Base-by-base conservation (phyloP, 148 eudicot species). In the Silene uniflora region DNA sequence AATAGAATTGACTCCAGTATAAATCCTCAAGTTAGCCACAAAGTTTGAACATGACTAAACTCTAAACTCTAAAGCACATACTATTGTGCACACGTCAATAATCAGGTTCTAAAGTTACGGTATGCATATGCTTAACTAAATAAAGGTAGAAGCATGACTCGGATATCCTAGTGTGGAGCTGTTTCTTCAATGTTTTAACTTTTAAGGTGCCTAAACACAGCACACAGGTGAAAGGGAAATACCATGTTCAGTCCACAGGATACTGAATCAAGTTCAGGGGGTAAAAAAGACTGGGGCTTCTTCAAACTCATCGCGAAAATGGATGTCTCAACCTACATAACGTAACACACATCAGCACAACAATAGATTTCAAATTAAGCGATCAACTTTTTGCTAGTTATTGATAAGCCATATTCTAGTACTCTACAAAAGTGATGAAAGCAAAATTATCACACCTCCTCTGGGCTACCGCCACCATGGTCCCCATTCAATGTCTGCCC, bases 401-500 rank as follows among this genome's bases (percentile, higher is more conserved):
- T 46, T 11, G 16, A 69, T 25, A 59, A 52, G 73, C 73, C 49
- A 70, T 27, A 32, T 3, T 47, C 70, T 59, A 59, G 7, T 67
- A 59, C 3, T 63, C 70, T 58, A 69, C 23, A 35, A 59, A 66
- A 44, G 60, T 35, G 21, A 27, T 74, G 58, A 60, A 69, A 73
- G 56, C 9, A 35, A 78, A 81, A 73, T 44, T 71, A 52, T 18
- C 44, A 69, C 67, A 92, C 99, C 98, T 96, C 99, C 83, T 96
- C 97, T 25, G 97, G 87, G 84, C 83, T 85, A 74, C 99, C 99
- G 62, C 98, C 99, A 60, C 99, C 99, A 79, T 96, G 99, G 86
- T 96, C 99, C 32, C 99, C 99, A 81, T 96, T 92, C 75, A 89
- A 21, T 27, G 99, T 96, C 88, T 96, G 99, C 74, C 97, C 99